Evolutionary conservation across 192 early-diverging fungal species (phyloP), one percentile per base, ranked within the genome.

Genomic region (Lunasporangiospora selenospora): DNA sequence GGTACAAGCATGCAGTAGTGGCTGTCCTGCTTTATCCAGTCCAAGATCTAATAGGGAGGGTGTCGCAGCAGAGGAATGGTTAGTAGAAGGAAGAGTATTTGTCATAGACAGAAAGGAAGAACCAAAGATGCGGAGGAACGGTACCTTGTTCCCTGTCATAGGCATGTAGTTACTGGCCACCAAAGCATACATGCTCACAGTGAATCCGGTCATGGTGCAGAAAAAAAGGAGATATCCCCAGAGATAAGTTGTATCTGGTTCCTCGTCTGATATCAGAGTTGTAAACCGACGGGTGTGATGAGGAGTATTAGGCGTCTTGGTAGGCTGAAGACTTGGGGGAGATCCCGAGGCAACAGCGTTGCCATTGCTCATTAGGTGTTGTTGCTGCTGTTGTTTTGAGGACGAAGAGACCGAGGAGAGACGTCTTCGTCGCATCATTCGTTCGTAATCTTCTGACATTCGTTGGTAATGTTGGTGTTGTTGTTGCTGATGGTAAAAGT

Each of bases 1-100:
- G 94, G 96, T 30, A 95, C 62, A 19, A 98, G 77, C 48, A 90
- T 81, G 38, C 90, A 90, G 75, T 93, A 98, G 73, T 96, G 93
- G 27, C 81, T 75, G 67, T 92, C 90, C 39, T 87, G 76, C 57
- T 88, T 90, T 29, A 93, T 85, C 49, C 84, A 83, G 63, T 92
- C 90, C 33, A 93, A 50, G 19, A 75, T 69, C 84, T 86, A 60
- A 12, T 27, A 53, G 2, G 36, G 15, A 1, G 37, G 16, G 29
- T 33, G 13, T 41, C 30, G 19, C 36, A 36, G 26, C 1, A 33
- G n/a, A 45, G 40, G 33, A 1, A 32, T 6, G 30, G 24, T 34
- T 32, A 21, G 10, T 19, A 30, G 15, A 31, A 58, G 7, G 36
- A 34, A 41, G 15, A 30, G 18, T 27, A 27, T n/a, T 31, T 9